These are phyloP conservation scores for Termitomyces sp. DNA, from an alignment of 768 basidiomycete species.

Conservation along the genomic window DNA sequence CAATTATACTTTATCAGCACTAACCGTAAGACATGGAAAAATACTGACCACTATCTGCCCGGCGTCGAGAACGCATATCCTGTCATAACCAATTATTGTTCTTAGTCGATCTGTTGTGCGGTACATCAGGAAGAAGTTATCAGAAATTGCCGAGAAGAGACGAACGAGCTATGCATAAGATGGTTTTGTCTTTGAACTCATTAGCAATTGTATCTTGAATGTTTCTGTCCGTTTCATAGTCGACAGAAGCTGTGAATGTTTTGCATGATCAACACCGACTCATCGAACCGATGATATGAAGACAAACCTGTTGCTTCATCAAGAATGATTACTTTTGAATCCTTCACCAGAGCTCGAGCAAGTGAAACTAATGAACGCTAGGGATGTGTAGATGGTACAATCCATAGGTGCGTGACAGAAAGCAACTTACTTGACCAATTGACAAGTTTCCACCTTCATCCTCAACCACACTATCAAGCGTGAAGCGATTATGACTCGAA, in stretches of 20 bases:
- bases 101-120: conserved; percentile 63
- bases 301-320: conserved; percentile 77
- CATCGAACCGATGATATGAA: not conserved
- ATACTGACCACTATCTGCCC: conserved; percentile 66
- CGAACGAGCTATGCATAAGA: conserved; percentile 85
- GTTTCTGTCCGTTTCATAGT: conserved; percentile 85
- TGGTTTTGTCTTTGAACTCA: conserved; percentile 81
- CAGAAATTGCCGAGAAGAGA: conserved; percentile 9
- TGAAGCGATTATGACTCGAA: conserved; percentile 64
- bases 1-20: not conserved
- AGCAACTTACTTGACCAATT: conserved; percentile 52
- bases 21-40: not conserved
- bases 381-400: not conserved
- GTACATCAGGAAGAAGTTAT: not conserved
- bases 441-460: conserved; percentile 86
- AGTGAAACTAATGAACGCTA: conserved; percentile 83
- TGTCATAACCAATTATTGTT: conserved; percentile 86
- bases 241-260: conserved; percentile 62
- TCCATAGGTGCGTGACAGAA: not conserved
- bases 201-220: conserved; percentile 88
- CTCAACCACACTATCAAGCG: conserved; percentile 79
- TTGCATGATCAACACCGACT: not conserved
- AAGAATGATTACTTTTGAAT: conserved; percentile 79
- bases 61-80: conserved; percentile 83
- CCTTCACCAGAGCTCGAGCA: conserved; percentile 86